These are phyloP conservation scores for Trichosanthes cucumerina DNA, from an alignment of 306 rosid genomes.

Conservation along the genomic window DNA sequence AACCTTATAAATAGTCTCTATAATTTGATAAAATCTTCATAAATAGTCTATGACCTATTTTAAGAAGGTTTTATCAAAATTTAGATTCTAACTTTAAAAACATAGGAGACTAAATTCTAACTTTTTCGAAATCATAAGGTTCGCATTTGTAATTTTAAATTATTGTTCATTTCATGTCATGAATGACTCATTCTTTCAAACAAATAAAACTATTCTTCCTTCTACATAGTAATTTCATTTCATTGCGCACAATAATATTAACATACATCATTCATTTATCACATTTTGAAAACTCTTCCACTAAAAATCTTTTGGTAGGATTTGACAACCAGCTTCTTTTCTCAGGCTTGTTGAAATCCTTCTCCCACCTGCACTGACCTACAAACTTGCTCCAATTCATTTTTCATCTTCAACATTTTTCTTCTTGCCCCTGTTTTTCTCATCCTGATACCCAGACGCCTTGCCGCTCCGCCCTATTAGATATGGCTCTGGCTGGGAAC, in stretches of 20 bases:
- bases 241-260: neutral
- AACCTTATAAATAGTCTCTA: no score
- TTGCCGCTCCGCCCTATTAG: slow-evolving; percentile 56
- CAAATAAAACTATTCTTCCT: neutral
- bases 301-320: neutral
- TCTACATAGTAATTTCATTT: neutral
- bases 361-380: neutral
- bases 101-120: no score
- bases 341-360: neutral
- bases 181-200: neutral
- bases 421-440: slow-evolving; percentile 23
- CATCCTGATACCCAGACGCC: slow-evolving; percentile 54
- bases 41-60: no score
- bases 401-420: neutral
- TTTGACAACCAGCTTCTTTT: neutral
- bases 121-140: no score
- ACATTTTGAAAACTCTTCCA: neutral
- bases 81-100: no score
- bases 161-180: neutral
- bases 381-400: neutral
- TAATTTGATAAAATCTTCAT: no score
- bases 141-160: no score
- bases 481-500: slow-evolving; percentile 43
- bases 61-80: no score
- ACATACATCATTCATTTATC: neutral